Evolutionary conservation across 139 green algal genomes (phyloP), one percentile per base, ranked within the genome.

Genomic region (Picochlorum sp.): DNA sequence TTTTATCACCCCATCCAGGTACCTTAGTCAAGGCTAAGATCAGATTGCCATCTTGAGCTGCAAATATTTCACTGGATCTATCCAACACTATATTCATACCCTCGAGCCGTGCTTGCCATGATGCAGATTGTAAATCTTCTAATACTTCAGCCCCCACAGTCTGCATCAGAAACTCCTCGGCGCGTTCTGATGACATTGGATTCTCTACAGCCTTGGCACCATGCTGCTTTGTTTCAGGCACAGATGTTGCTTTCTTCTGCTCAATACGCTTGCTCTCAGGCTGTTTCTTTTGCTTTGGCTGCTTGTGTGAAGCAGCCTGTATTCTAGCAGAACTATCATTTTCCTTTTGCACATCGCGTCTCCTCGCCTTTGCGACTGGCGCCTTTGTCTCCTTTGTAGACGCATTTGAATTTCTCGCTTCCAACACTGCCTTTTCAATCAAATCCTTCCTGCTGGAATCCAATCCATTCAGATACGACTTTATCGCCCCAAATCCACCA

Each of bases 1-100:
- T 97, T 73, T 96, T 97, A 63, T 98, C 92, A 4, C 32, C 66
- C 84, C 87, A 97, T 56, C 92, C 84, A 2, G 88, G 90, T 46
- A 95, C 23, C 41, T 81, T 67, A 4, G 79, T 75, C 50, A 95
- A 56, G 49, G 69, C 78, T 52, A 89, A 81, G 23, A 88, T 61
- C 15, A 96, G 62, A 23, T 74, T 63, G 7, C 37, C 24, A 41
- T 11, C 34, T 14, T 41, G 34, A 20, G 72, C 62, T 3, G 79
- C 64, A 8, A 64, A 72, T 13, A 77, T 67, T 38, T 70, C 74
- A 44, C 49, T 34, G n/a, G 69, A 59, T 23, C 10, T 45, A 21
- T 77, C 71, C 24, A 79, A 61, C 8, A 95, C 56, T 0, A 37
- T 46, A 11, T 83, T 77, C 78, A 94, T 89, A 18, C 80, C 82